phyloP scores from a whole-genome alignment of 257 asterid genomes.

The Capsicum chinense region DNA sequence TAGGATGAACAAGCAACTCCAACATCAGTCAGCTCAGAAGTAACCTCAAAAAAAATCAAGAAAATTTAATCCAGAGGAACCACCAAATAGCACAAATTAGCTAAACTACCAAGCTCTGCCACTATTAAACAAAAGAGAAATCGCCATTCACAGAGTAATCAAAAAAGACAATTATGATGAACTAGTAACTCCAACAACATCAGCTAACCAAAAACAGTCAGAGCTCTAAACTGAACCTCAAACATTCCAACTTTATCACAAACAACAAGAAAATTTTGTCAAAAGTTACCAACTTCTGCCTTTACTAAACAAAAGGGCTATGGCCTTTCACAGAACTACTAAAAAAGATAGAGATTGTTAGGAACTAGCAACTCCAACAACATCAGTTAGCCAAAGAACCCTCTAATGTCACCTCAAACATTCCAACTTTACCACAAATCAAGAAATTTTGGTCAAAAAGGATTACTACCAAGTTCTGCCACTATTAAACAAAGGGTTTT shows the following conservation, averaged over 20 bases:
- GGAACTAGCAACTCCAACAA: too few relatives aligned
- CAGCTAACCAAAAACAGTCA: neutral
- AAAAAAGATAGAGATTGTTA: too few relatives aligned
- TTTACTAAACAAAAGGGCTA: too few relatives aligned
- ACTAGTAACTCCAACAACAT: neutral
- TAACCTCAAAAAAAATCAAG: neutral
- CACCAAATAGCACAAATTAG: neutral
- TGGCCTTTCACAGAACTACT: too few relatives aligned
- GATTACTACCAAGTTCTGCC: neutral
- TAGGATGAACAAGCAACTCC: neutral
- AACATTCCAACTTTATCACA: conserved; percentile 2
- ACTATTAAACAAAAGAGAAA: neutral
- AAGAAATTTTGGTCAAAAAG: neutral
- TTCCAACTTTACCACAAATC: neutral
- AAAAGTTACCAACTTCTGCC: too few relatives aligned
- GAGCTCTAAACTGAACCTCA: neutral
- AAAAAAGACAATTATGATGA: neutral
- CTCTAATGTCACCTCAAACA: too few relatives aligned
- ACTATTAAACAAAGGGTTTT: conserved; percentile 11
- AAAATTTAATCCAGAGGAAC: neutral
- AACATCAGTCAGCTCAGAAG: neutral
- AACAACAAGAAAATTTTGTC: neutral
- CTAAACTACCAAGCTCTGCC: neutral
- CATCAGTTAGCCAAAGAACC: too few relatives aligned
- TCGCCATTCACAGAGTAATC: neutral